These are phyloP conservation scores for Erucastrum elatum DNA, from an alignment of 345 rosid species.

Conservation along the genomic window DNA sequence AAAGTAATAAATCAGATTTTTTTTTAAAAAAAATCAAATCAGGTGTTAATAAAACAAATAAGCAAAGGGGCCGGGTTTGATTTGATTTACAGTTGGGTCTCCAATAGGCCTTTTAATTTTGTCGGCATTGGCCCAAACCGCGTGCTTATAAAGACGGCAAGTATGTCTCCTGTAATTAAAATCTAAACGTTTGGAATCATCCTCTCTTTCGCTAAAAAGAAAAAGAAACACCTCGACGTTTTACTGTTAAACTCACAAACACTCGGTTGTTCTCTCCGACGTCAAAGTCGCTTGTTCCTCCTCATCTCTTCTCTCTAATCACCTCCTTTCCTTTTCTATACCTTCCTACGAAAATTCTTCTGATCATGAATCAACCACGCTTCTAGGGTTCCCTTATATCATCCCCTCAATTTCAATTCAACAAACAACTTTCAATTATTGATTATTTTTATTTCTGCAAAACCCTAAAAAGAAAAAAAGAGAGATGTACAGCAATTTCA, in stretches of 20 bases:
- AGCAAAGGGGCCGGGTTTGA: neutral
- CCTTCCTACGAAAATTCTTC: neutral
- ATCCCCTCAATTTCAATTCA: neutral
- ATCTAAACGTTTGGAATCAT: neutral
- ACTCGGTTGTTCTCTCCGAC: conserved; percentile 1
- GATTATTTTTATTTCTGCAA: neutral
- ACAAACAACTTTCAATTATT: neutral
- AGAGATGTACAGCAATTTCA: conserved; percentile 85
- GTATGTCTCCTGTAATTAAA: neutral
- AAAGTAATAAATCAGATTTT: no score
- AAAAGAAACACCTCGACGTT: conserved; percentile 17
- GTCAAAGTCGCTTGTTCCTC: neutral
- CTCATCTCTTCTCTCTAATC: neutral
- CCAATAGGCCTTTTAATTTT: neutral
- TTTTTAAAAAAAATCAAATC: no score
- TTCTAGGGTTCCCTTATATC: neutral
- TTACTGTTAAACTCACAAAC: neutral
- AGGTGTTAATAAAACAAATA: neutral
- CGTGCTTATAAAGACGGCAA: neutral
- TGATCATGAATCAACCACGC: conserved; percentile 31
- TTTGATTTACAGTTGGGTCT: neutral
- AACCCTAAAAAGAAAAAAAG: conserved; percentile 13
- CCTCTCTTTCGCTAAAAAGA: neutral
- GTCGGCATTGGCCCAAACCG: conserved; percentile 5
- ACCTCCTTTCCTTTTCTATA: neutral